Conservation (phyloP, 1,284 basidiomycete genomes). For the Spongispora temasekensis region DNA sequence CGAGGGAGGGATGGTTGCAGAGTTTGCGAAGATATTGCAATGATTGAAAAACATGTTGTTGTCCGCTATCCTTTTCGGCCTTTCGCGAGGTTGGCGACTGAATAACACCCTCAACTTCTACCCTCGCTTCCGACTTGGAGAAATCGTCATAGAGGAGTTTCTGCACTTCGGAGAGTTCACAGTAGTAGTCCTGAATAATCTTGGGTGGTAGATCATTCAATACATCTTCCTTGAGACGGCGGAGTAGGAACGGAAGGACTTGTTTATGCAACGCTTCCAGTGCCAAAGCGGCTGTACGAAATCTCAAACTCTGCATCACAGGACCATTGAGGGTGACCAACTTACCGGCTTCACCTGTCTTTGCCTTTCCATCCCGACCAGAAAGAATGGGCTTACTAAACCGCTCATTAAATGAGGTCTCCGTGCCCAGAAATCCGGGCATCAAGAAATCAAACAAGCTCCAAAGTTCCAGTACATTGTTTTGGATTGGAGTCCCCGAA, state of each 20-base stretch:
- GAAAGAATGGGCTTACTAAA: slow-evolving; percentile 97
- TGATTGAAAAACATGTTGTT: slow-evolving; percentile 94
- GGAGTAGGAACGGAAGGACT: slow-evolving; percentile 96
- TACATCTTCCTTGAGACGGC: slow-evolving; percentile 97
- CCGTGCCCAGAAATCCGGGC: slow-evolving; percentile 97
- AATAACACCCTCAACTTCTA: slow-evolving; percentile 66
- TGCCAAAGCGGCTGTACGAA: slow-evolving; percentile 75
- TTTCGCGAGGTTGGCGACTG: slow-evolving; percentile 42
- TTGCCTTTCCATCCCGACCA: slow-evolving; percentile 93
- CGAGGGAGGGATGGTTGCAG: slow-evolving; percentile 95
- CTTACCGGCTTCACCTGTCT: slow-evolving; percentile 91
- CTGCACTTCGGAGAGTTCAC: slow-evolving; percentile 94
- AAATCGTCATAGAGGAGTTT: slow-evolving; percentile 94
- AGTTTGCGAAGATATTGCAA: slow-evolving; percentile 97
- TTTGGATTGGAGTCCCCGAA: slow-evolving; percentile 98
- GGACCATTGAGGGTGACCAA: slow-evolving; percentile 15
- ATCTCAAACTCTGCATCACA: slow-evolving; percentile 4
- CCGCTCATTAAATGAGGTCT: slow-evolving; percentile 93
- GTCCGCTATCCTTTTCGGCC: slow-evolving; percentile 47
- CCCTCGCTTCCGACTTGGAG: slow-evolving; percentile 74
- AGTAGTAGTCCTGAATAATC: slow-evolving; percentile 99
- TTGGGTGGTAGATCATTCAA: slow-evolving; percentile 96
- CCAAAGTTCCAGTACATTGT: slow-evolving; percentile 98
- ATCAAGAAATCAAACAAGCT: slow-evolving; percentile 99
- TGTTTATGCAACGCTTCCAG: slow-evolving; percentile 98